Evolutionary conservation across 257 asterid genomes (phyloP).

Genomic region (Gentiana dahurica): DNA sequence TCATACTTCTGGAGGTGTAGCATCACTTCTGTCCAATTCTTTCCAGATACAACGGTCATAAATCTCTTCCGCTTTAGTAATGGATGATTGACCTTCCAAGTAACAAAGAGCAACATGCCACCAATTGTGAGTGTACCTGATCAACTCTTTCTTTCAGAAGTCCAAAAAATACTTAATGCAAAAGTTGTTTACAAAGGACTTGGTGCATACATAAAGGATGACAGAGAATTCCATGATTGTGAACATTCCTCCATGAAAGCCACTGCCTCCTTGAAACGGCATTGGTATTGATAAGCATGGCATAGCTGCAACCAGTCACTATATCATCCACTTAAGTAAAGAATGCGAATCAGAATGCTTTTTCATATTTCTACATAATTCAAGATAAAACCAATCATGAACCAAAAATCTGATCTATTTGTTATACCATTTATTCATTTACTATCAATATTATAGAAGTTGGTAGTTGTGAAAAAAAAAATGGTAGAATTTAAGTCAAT

Average conservation of each 20-base stretch:
- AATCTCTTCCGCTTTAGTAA: constrained; percentile 49
- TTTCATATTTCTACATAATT: not conserved
- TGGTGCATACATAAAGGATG: constrained; percentile 75
- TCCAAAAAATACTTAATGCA: constrained; percentile 6
- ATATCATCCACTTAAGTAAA: constrained; percentile 2
- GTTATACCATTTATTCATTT: no score
- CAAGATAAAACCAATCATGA: not conserved
- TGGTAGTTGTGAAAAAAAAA: not conserved
- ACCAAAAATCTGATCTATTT: not conserved
- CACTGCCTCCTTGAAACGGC: constrained; percentile 91
- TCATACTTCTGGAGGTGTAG: constrained; percentile 57
- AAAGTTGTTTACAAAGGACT: not conserved
- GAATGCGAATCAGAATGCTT: not conserved
- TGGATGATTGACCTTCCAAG: constrained; percentile 73
- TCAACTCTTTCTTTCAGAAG: constrained; percentile 19
- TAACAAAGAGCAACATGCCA: constrained; percentile 95
- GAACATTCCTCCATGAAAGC: constrained; percentile 78
- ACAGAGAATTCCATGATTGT: constrained; percentile 62
- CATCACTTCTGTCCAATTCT: constrained; percentile 75
- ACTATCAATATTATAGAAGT: no score
- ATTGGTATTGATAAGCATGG: constrained; percentile 79
- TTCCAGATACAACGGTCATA: constrained; percentile 69
- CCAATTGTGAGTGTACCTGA: constrained; percentile 96
- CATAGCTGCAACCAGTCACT: constrained; percentile 56
- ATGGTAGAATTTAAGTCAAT: not conserved